Conservation (phyloP, 495 filamentous ascomycete species). For the Pseudevernia furfuracea region DNA sequence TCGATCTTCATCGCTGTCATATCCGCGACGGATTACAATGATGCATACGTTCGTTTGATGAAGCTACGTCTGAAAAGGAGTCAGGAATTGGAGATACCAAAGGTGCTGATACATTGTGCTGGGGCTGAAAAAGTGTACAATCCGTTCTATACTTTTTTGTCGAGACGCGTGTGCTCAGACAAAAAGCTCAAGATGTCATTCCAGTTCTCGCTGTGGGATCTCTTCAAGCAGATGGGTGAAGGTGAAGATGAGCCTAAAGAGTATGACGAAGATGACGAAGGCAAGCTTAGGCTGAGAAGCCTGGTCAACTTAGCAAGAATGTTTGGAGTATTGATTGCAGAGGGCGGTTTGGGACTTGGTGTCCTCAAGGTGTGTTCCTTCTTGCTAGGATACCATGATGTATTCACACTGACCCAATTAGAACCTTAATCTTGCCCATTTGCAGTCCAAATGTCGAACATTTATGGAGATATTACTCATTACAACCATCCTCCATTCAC, state of each 20-base stretch:
- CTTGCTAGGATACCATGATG: not conserved
- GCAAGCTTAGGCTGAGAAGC: conserved; percentile 47
- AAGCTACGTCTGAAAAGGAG: conserved; percentile 79
- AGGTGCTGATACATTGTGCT: conserved; percentile 79
- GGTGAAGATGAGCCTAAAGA: conserved; percentile 51
- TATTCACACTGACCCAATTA: conserved; percentile 20
- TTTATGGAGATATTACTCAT: conserved; percentile 78
- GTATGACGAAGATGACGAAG: conserved; percentile 38
- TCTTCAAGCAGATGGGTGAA: conserved; percentile 83
- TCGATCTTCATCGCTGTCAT: conserved; percentile 88
- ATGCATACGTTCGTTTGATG: conserved; percentile 67
- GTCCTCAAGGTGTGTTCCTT: conserved; percentile 48
- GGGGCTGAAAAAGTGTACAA: conserved; percentile 80
- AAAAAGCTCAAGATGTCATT: conserved; percentile 72
- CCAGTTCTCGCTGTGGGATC: conserved; percentile 75
- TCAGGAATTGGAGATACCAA: conserved; percentile 79
- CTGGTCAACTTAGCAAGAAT: conserved; percentile 87
- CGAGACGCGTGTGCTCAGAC: conserved; percentile 60
- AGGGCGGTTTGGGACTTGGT: conserved; percentile 53
- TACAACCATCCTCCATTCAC: conserved; percentile 59
- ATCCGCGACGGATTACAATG: conserved; percentile 77
- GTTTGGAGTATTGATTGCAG: conserved; percentile 67
- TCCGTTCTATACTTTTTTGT: conserved; percentile 85
- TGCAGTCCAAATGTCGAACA: conserved; percentile 65
- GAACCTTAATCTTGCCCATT: conserved; percentile 67